These are phyloP conservation scores for Auriscalpium vulgare DNA, from an alignment of 768 basidiomycete species.

Conservation along the genomic window DNA sequence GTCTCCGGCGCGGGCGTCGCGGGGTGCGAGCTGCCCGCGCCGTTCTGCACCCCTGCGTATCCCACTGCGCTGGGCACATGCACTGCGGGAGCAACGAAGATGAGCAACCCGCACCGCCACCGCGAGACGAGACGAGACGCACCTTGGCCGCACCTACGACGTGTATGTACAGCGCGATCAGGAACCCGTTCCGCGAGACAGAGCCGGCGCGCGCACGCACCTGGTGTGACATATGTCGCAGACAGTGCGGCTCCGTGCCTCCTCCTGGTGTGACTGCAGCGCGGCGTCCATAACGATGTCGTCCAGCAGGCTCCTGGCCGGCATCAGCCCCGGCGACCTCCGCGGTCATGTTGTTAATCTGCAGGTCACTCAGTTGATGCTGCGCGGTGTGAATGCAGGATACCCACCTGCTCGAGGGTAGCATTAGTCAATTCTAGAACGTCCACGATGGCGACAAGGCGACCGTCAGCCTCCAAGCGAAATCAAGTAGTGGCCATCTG, in stretches of 20 bases:
- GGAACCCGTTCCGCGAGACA: background rate
- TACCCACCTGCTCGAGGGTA: conserved; percentile 84
- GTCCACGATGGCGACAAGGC: conserved; percentile 92
- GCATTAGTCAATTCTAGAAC: conserved; percentile 97
- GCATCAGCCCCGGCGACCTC: conserved; percentile 31
- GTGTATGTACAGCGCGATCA: conserved; percentile 2
- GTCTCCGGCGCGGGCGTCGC: conserved; percentile 19
- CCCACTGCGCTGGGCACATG: conserved; percentile 20
- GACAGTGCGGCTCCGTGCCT: conserved; percentile 46
- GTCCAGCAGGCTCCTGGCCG: conserved; percentile 46
- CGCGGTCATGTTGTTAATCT: conserved; percentile 90
- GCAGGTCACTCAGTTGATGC: conserved; percentile 1
- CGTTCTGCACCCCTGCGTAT: conserved; percentile 5
- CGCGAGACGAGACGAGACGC: background rate
- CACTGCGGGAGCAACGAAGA: conserved; percentile 10
- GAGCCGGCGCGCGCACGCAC: conserved; percentile 31
- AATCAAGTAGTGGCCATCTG: conserved; percentile 97
- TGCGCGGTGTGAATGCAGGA: conserved; percentile 1
- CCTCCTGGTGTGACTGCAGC: conserved; percentile 67
- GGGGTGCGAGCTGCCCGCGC: conserved; percentile 15
- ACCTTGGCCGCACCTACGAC: conserved; percentile 13
- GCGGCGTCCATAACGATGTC: conserved; percentile 72
- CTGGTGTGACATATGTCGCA: conserved; percentile 64
- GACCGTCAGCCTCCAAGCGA: conserved; percentile 90
- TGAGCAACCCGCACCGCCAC: background rate